A percentile compares a stretch with the other conserved stretches of the same genome.
phyloP scores from a whole-genome alignment of 2,329 filamentous ascomycete genomes.

The Xylariales sp. region DNA sequence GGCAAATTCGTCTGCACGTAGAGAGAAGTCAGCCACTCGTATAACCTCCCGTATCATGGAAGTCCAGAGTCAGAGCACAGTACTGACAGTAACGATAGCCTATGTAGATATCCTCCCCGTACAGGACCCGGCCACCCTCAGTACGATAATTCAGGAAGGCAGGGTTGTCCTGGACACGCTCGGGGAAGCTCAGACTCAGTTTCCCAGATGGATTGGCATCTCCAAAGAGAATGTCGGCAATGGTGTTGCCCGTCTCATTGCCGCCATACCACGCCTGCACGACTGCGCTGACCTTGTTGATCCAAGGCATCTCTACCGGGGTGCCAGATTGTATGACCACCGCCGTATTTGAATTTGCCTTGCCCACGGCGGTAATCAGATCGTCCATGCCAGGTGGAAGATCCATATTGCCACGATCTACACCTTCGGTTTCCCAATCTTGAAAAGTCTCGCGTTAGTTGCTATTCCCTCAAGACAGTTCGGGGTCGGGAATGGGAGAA shows the following conservation, averaged over 20 bases:
- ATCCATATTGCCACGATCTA: conserved; percentile 73
- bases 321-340: conserved; percentile 77
- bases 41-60: too few species aligned
- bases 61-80: too few species aligned
- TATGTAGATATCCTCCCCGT: conserved; percentile 76
- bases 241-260: conserved; percentile 78
- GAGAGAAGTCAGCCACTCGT: too few species aligned
- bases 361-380: conserved; percentile 61
- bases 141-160: conserved; percentile 69
- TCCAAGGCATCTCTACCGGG: conserved; percentile 69
- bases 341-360: conserved; percentile 63
- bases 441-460: not conserved
- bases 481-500: too few species aligned
- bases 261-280: conserved; percentile 82
- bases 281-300: conserved; percentile 50
- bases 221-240: conserved; percentile 74
- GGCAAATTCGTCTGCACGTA: conserved; percentile 70
- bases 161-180: conserved; percentile 63
- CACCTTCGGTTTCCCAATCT: conserved; percentile 77
- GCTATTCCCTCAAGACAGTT: too few species aligned
- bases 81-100: conserved; percentile 81
- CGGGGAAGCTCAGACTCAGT: conserved; percentile 69
- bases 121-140: conserved; percentile 67
- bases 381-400: conserved; percentile 69
- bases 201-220: conserved; percentile 71